Percentiles rank a stretch among this genome's conserved stretches.
Evolutionary conservation across 2,329 filamentous ascomycete genomes (phyloP).

Genomic region (Stemphylium beticola): DNA sequence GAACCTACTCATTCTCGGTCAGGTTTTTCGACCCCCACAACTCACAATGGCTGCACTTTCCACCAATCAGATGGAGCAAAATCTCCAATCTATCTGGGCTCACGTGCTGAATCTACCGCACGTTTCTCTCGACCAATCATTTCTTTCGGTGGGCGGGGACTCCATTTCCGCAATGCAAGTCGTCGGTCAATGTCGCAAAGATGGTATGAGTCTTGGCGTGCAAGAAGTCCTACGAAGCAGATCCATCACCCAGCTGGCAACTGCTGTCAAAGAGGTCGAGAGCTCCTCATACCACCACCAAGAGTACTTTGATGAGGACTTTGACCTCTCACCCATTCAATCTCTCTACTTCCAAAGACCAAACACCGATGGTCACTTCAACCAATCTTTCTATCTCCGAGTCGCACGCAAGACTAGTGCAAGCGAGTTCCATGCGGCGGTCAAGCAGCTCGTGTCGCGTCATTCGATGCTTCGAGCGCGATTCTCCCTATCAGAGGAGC

Average conservation of each 20-base stretch:
- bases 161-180: conserved; percentile 60
- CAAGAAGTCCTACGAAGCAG: conserved; percentile 57
- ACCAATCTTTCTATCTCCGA: conserved; percentile 44
- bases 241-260: conserved; percentile 49
- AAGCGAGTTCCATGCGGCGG: conserved; percentile 30
- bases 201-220: conserved; percentile 54
- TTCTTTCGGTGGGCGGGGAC: conserved; percentile 56
- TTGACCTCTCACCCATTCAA: conserved; percentile 44
- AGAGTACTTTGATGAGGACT: conserved; percentile 38
- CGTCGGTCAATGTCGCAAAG: conserved; percentile 55
- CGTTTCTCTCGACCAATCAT: conserved; percentile 41
- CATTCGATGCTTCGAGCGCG: conserved; percentile 45
- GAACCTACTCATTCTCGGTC: not conserved
- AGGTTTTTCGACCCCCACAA: conserved; percentile 7
- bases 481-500: conserved; percentile 29
- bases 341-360: conserved; percentile 41
- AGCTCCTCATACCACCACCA: conserved; percentile 20
- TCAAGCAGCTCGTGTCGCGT: conserved; percentile 34
- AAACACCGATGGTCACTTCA: conserved; percentile 43
- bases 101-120: conserved; percentile 40
- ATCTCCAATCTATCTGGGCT: conserved; percentile 37
- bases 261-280: conserved; percentile 28
- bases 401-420: conserved; percentile 33
- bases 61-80: conserved; percentile 21
- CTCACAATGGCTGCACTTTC: conserved; percentile 11